A percentile compares a stretch with the other conserved stretches of the same genome.
Evolutionary conservation across 2,329 filamentous ascomycete species (phyloP).

Genomic region (Diaporthe helianthi): DNA sequence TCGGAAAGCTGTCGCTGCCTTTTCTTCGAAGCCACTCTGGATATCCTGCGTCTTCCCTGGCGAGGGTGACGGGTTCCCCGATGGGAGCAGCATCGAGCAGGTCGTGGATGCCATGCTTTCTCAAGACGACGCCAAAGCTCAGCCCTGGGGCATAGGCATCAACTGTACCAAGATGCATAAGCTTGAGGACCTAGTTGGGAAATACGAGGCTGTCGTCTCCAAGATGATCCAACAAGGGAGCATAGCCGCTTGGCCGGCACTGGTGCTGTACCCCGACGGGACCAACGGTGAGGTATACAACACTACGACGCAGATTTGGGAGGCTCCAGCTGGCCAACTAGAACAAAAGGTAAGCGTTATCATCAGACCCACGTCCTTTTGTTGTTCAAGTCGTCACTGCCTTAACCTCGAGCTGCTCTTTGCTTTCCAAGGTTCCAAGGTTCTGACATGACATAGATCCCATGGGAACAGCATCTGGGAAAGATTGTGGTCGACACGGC

Average conservation of each 20-base stretch:
- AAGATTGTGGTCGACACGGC: conserved; percentile 48
- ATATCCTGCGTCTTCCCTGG: conserved; percentile 68
- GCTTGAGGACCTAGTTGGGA: conserved; percentile 59
- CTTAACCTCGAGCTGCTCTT: background rate
- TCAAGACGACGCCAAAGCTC: conserved; percentile 34
- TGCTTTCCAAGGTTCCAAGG: no score
- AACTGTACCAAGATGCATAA: conserved; percentile 74
- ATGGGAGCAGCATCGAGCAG: conserved; percentile 57
- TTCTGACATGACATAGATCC: conserved; percentile 36
- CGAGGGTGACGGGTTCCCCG: conserved; percentile 59
- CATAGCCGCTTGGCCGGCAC: conserved; percentile 52
- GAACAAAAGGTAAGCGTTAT: conserved; percentile 39
- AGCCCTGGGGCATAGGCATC: conserved; percentile 70
- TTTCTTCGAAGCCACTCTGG: conserved; percentile 56
- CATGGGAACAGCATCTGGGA: conserved; percentile 57
- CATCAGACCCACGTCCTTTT: background rate
- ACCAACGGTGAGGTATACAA: conserved; percentile 74
- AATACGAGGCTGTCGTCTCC: conserved; percentile 59
- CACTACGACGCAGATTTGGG: conserved; percentile 68
- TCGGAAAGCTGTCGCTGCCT: conserved; percentile 49
- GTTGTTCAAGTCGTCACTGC: no score
- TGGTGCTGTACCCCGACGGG: conserved; percentile 73
- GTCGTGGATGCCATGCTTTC: conserved; percentile 50
- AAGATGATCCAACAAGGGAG: conserved; percentile 46
- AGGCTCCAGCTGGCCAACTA: conserved; percentile 45